These are phyloP conservation scores for Zasmidium cellare DNA, from an alignment of 2,329 filamentous ascomycete genomes.

Conservation along the genomic window DNA sequence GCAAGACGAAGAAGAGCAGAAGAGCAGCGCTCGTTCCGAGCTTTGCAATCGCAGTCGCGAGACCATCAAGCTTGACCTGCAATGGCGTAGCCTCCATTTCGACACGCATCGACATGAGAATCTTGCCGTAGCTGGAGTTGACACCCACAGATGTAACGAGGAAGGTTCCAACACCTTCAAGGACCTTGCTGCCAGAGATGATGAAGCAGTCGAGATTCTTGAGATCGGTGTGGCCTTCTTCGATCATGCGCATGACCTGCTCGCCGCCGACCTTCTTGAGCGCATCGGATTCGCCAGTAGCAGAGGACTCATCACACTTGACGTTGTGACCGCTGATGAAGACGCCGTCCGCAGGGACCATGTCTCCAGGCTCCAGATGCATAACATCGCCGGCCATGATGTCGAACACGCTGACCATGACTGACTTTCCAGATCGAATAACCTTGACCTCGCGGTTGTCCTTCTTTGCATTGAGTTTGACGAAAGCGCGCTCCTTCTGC, in stretches of 20 bases:
- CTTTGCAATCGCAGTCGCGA: constrained; percentile 80
- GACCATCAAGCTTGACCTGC: constrained; percentile 72
- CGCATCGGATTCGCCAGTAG: constrained; percentile 73
- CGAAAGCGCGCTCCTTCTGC: constrained; percentile 79
- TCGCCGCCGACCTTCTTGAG: constrained; percentile 66
- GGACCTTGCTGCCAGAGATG: constrained; percentile 79
- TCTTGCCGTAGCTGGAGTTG: constrained; percentile 74
- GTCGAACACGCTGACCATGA: constrained; percentile 69
- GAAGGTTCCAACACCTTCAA: constrained; percentile 73
- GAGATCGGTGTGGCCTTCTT: constrained; percentile 61
- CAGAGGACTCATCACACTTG: constrained; percentile 72
- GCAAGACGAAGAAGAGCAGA: constrained; percentile 77
- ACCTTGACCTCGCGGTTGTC: constrained; percentile 73
- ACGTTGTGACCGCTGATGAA: constrained; percentile 67
- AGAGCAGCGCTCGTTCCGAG: constrained; percentile 74
- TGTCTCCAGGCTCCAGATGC: constrained; percentile 70
- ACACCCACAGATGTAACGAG: constrained; percentile 74
- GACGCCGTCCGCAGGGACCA: constrained; percentile 70
- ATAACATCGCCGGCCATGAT: constrained; percentile 73
- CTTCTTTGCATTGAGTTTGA: constrained; percentile 78
- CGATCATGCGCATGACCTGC: constrained; percentile 62
- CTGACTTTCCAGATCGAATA: constrained; percentile 68
- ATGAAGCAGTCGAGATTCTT: constrained; percentile 79
- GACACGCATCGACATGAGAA: constrained; percentile 74
- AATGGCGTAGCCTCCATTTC: constrained; percentile 76